Evolutionary conservation across 2,329 filamentous ascomycete genomes (phyloP).

Genomic region (Xylariaceae sp.): DNA sequence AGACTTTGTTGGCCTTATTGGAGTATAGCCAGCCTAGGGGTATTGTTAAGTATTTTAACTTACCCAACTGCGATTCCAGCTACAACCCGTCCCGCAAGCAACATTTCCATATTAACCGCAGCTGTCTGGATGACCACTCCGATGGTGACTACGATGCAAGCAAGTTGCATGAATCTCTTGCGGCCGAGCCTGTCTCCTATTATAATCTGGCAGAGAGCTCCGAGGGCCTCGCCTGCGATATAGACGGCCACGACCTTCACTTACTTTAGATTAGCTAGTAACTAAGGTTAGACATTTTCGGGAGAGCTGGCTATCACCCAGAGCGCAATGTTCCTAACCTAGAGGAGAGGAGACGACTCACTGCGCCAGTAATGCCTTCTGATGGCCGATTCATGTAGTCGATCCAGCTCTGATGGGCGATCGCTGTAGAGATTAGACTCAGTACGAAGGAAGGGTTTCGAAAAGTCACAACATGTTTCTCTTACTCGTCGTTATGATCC

Average conservation of each 20-base stretch:
- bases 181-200: conserved; percentile 49
- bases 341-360: no score
- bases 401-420: conserved; percentile 55
- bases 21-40: not conserved
- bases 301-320: no score
- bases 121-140: conserved; percentile 50
- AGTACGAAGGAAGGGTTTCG: no score
- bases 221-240: conserved; percentile 53
- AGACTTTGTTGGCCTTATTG: no score
- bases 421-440: conserved; percentile 34
- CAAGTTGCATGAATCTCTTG: conserved; percentile 48
- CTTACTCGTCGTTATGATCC: conserved; percentile 54
- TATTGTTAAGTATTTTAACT: not conserved
- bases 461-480: conserved; percentile 4
- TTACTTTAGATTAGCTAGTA: no score
- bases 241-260: conserved; percentile 52
- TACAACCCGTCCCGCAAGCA: conserved; percentile 43
- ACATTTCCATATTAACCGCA: conserved; percentile 49
- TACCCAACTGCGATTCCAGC: conserved; percentile 39
- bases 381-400: conserved; percentile 53
- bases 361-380: conserved; percentile 45
- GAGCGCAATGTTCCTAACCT: no score
- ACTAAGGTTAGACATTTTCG: not conserved
- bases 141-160: conserved; percentile 50
- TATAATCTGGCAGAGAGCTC: conserved; percentile 47